Base-by-base conservation (phyloP, 1,284 basidiomycete species). In the Schizophyllum amplum region DNA sequence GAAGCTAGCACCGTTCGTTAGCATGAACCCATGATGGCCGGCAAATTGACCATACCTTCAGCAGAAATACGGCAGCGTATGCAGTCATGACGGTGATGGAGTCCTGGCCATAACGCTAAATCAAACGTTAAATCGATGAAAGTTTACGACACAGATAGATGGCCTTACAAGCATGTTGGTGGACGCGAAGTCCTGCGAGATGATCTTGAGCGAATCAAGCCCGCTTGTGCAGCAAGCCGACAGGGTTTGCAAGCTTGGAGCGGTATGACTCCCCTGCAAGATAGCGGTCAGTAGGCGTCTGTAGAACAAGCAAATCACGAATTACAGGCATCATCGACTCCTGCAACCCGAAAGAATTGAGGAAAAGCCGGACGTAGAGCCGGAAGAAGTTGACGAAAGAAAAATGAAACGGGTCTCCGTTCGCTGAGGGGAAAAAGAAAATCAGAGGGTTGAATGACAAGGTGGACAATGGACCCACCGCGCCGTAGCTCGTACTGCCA, bases 21-120 rank as follows among this genome's bases (percentile, higher is more conserved):
- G 48, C 52, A 51, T 57, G 54, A 47, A 59, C 51, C 55, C n/a
- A 54, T 21, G 47, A 63, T 55, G 48, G 11, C 13, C 20, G 20
- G 15, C 26, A 57, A 33, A 56, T 46, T 26, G 55, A n/a, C 64
- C 72, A 49, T 66, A 88, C 89, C 75, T 78, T 85, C 57, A 92
- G 71, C 56, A 92, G 70, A 66, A 89, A 85, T 47, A 92, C 83
- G 21, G 89, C 87, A 57, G 85, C 82, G 65, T 92, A 92, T 17
- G 88, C 90, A 15, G 86, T 87, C 89, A 92, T 92, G 51, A 87
- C 80, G 4, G 86, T 84, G 59, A 89, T 82, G 4, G 86, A 84
- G 65, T 92, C 90, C 71, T 92, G 90, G 7, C 86, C 81, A 63
- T 92, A 92, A 55, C 84, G 84, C 89, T 91, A 66, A 17, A 57